Base-by-base conservation (phyloP, 1,284 basidiomycete species). In the Ceratobasidium sp. region DNA sequence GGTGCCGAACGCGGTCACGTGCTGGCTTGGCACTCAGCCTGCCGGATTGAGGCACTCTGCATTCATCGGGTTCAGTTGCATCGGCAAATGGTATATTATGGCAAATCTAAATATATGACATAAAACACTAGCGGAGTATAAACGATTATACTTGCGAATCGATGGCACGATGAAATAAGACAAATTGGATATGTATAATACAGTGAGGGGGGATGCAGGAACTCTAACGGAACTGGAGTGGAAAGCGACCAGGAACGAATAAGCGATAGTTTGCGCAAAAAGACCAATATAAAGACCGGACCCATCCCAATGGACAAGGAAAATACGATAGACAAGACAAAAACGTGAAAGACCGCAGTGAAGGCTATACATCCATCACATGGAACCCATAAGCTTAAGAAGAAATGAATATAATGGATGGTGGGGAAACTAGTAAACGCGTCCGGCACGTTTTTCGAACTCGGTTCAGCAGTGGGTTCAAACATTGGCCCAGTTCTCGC, bases 141-240 rank as follows among this genome's bases (percentile, higher is more conserved):
- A 44, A 13, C n/a, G 29, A 41, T 29, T 21, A 36, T 30, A 16
- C 14, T 16, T 29, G 21, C 25, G 8, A 21, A 56, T 25, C 2
- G 33, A 33, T 29, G 13, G 11, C 29, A 33, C 21, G 13, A 30
- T 23, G n/a, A n/a, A 41, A 41, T 23, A 14, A 49, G 46, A 27
- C 25, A 21, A 13, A 21, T 27, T 27, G 19, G 4, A 54, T 54
- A 16, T 16, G 29, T 42, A 44, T 46, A n/a, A 14, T 46, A 46
- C 42, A 46, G 42, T 46, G 42, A 4, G 19, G 91, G 91, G 49
- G 93, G 83, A 75, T 91, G 89, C 25, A 92, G 87, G 75, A 93
- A 91, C 73, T 88, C 80, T 19, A 83, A 89, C 78, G 82, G 76
- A 77, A 86, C 78, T 46, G 42, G 16, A n/a, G 42, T 16, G 16